Percentiles rank a stretch among this genome's conserved stretches.
Conservation (phyloP, 2,329 filamentous ascomycete species). For the Aspergillus brasiliensis region DNA sequence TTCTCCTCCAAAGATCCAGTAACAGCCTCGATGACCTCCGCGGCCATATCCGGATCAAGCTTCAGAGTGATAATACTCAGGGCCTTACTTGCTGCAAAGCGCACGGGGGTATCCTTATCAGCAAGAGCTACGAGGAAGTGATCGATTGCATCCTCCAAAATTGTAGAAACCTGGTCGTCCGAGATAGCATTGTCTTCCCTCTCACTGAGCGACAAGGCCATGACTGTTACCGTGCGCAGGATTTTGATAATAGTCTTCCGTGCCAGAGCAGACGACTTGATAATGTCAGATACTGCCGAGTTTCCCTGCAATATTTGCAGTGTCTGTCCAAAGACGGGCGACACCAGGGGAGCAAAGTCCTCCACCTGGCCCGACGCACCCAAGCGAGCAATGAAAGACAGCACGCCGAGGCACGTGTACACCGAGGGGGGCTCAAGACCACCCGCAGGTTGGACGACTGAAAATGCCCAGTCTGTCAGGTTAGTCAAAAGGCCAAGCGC, state of each 20-base stretch:
- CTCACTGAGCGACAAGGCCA: constrained; percentile 60
- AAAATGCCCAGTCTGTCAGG: constrained; percentile 71
- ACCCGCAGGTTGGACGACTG: constrained; percentile 55
- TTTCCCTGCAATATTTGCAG: constrained; percentile 60
- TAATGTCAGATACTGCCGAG: constrained; percentile 52
- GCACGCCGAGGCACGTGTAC: constrained; percentile 75
- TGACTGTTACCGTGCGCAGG: constrained; percentile 71
- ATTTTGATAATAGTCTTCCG: constrained; percentile 84
- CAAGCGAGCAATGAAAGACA: constrained; percentile 78
- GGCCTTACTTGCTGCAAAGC: constrained; percentile 88
- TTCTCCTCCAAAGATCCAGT: constrained; percentile 68
- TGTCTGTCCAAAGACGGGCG: constrained; percentile 66
- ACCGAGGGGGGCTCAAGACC: constrained; percentile 52
- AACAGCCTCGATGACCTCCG: constrained; percentile 84
- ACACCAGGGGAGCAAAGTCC: constrained; percentile 69
- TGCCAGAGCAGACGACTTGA: constrained; percentile 74
- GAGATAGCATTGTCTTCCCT: constrained; percentile 28
- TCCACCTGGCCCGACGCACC: constrained; percentile 71
- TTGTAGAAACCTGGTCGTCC: constrained; percentile 46
- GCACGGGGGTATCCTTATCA: constrained; percentile 88
- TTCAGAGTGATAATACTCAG: constrained; percentile 84
- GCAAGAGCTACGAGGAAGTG: constrained; percentile 75
- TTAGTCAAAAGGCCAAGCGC: constrained; percentile 67
- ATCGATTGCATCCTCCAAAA: constrained; percentile 80
- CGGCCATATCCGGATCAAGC: constrained; percentile 76